These are phyloP conservation scores for Zopfochytrium polystomum DNA, from an alignment of 371 early-diverging fungal species.

Conservation along the genomic window DNA sequence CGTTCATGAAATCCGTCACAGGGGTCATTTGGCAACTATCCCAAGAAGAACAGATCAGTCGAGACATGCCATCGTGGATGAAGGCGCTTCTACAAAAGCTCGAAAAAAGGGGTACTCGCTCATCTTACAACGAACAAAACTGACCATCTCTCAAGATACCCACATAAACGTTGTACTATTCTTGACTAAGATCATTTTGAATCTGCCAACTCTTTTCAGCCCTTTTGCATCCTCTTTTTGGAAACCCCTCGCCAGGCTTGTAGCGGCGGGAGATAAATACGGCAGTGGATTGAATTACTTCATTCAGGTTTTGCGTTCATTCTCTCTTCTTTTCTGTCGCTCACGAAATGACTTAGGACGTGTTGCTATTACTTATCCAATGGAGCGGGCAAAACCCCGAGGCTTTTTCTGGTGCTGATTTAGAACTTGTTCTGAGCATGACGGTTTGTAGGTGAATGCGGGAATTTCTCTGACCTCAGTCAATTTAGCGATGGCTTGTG, in stretches of 20 bases:
- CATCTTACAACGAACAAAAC: background rate
- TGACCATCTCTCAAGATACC: slow-evolving; percentile 32
- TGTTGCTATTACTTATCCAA: too few species aligned
- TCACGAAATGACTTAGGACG: too few species aligned
- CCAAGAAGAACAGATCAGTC: slow-evolving; percentile 5
- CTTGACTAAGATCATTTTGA: slow-evolving; percentile 60
- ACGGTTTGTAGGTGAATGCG: too few species aligned
- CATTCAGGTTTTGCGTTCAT: slow-evolving; percentile 49
- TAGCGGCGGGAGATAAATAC: slow-evolving; percentile 47
- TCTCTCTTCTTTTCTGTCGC: too few species aligned
- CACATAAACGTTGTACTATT: slow-evolving; percentile 54
- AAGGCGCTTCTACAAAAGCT: slow-evolving; percentile 37
- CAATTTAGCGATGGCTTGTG: slow-evolving; percentile 49
- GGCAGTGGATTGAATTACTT: slow-evolving; percentile 69
- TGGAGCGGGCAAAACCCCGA: too few species aligned
- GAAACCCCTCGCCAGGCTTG: slow-evolving; percentile 55
- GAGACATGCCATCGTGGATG: slow-evolving; percentile 67
- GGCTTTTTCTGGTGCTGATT: too few species aligned
- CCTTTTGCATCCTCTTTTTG: slow-evolving; percentile 61
- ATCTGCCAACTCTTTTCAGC: slow-evolving; percentile 59
- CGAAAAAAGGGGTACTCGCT: slow-evolving; percentile 10
- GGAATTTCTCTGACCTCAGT: slow-evolving; percentile 6
- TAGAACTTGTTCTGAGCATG: too few species aligned
- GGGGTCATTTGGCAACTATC: slow-evolving; percentile 54
- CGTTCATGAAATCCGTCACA: slow-evolving; percentile 58